Evolutionary conservation across 805 yeast species (phyloP), one percentile per base, ranked within the genome.

Genomic region (Candida nonsorbophila): DNA sequence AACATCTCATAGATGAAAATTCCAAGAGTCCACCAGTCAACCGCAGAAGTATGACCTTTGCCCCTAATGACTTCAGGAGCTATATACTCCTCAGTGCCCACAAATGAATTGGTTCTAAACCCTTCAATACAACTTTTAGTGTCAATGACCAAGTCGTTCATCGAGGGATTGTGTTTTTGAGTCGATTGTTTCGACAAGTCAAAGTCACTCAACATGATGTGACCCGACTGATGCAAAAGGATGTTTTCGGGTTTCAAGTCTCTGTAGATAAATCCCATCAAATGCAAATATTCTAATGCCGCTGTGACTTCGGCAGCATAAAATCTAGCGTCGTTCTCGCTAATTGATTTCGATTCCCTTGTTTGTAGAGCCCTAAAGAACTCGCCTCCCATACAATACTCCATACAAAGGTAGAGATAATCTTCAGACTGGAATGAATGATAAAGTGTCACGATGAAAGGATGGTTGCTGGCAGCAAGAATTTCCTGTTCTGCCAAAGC

Each of bases 11-110:
- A 94, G 14, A 87, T 65, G 45, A 92, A 69, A 13, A 92, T 87
- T 3, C 99, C 99, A 41, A 92, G 63, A 0, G 98, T 92, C 99
- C 99, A 92, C 98, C 98, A 92, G 55, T 92, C 99, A 11, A 92
- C 98, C 0, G 97, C 96, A 6, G 90, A 81, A 1, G 97, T 90
- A 47, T 92, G 99, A 2, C 98, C 98, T 44, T 88, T 84, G 1
- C 97, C 97, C 53, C 92, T 68, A 31, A 92, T 92, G 4, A 92
- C 98, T 49, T 92, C 99, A 0, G 99, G 99, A 0, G 99, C 97
- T 47, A 92, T 87, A 54, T 92, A 92, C 52, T 92, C 99, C 51
- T 92, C 99, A 0, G 99, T 92, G 1, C 99, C 99, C 20, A 92
- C 99, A 66, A 92, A 92, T 1, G 97, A 88, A 55, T 92, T 94